These are phyloP conservation scores for Juglanconis sp. DNA, from an alignment of 2,329 filamentous ascomycete genomes.

Conservation along the genomic window DNA sequence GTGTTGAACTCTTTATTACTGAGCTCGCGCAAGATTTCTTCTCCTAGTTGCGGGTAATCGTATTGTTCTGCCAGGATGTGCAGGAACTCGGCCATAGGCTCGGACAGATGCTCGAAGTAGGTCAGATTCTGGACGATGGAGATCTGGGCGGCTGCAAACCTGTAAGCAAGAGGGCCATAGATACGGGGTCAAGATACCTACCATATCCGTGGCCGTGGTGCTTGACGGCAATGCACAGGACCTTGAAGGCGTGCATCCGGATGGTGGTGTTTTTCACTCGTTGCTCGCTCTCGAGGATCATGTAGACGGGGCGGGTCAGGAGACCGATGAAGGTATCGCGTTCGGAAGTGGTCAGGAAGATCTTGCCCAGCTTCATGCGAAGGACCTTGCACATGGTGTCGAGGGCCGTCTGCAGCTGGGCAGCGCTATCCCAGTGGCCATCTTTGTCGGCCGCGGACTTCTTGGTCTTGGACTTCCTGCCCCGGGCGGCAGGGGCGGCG, in stretches of 20 bases:
- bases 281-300: slow-evolving; percentile 90
- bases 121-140: slow-evolving; percentile 96
- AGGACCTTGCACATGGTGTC: slow-evolving; percentile 96
- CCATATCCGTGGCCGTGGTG: slow-evolving; percentile 96
- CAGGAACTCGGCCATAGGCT: slow-evolving; percentile 97
- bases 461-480: slow-evolving; percentile 69
- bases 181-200: slow-evolving; percentile 37
- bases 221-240: slow-evolving; percentile 93
- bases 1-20: slow-evolving; percentile 98
- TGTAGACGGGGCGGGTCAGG: slow-evolving; percentile 88
- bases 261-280: slow-evolving; percentile 85
- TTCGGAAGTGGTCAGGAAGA: slow-evolving; percentile 95
- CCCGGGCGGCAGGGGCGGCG: slow-evolving; percentile 65
- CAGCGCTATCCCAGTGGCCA: slow-evolving; percentile 80
- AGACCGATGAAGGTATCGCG: slow-evolving; percentile 91
- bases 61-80: slow-evolving; percentile 96
- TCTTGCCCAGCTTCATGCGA: slow-evolving; percentile 84
- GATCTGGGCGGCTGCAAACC: slow-evolving; percentile 75
- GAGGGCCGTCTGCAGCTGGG: slow-evolving; percentile 82
- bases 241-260: slow-evolving; percentile 95
- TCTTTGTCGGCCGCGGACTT: slow-evolving; percentile 69
- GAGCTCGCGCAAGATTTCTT: slow-evolving; percentile 89
- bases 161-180: slow-evolving; percentile 27
- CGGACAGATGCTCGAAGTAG: slow-evolving; percentile 97
- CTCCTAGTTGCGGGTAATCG: slow-evolving; percentile 91